These are phyloP conservation scores for Ophiobolus disseminans DNA, from an alignment of 2,329 filamentous ascomycete species.

Conservation along the genomic window DNA sequence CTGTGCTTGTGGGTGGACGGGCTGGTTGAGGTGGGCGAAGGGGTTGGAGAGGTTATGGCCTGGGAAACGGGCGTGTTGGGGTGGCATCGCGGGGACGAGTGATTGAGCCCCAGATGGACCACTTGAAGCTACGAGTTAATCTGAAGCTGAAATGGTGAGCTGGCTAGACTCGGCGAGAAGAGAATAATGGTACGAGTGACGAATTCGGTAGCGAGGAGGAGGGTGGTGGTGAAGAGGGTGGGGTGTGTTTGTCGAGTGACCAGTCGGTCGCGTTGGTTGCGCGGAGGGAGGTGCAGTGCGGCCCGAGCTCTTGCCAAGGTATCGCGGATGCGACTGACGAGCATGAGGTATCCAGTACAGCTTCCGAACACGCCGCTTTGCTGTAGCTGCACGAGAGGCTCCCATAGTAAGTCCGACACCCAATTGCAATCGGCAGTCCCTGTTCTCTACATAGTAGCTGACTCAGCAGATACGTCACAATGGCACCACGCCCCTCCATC, in stretches of 20 bases:
- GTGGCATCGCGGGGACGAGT: slow-evolving; percentile 59
- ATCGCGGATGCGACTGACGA: slow-evolving; percentile 16
- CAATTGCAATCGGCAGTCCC: slow-evolving; percentile 6
- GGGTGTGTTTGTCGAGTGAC: slow-evolving; percentile 1
- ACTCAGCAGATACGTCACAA: slow-evolving; percentile 47
- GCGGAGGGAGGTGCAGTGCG: not conserved
- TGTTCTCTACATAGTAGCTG: slow-evolving; percentile 14
- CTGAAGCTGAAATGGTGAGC: not conserved
- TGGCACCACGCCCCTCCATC: slow-evolving; percentile 71
- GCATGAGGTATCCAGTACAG: slow-evolving; percentile 23
- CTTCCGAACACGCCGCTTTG: too few species aligned
- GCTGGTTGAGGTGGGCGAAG: slow-evolving; percentile 60
- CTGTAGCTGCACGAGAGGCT: slow-evolving; percentile 33
- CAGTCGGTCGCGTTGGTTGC: not conserved
- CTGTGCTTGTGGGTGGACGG: slow-evolving; percentile 55
- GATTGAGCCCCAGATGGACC: too few species aligned
- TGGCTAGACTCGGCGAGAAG: too few species aligned
- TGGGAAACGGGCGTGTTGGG: slow-evolving; percentile 65
- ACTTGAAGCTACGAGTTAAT: slow-evolving; percentile 9
- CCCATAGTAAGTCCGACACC: slow-evolving; percentile 38
- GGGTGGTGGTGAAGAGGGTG: not conserved
- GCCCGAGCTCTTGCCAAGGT: slow-evolving; percentile 15
- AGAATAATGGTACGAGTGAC: not conserved
- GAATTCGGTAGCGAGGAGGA: not conserved
- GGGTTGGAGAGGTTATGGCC: slow-evolving; percentile 65